Evolutionary conservation across 805 yeast species (phyloP), one percentile per base, ranked within the genome.

Genomic region (Sugiyamaella qingdaonensis): DNA sequence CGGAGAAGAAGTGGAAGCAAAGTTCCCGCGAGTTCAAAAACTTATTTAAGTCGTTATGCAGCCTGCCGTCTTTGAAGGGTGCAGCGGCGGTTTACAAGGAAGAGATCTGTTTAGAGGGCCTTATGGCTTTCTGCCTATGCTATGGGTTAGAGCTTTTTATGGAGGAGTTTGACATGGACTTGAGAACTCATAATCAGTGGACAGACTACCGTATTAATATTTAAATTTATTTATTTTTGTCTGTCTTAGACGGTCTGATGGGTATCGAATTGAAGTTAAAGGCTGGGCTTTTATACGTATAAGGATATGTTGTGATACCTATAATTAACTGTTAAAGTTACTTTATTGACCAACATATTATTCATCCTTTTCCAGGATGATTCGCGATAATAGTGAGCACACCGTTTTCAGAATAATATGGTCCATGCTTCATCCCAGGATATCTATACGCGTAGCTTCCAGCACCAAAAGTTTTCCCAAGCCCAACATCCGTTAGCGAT

Each of bases 391-490:
- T 16, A 39, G 43, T n/a, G 11, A 39, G 21, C 4, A 39, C 43
- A 14, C 43, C 43, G 19, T 39, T 39, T 9, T 39, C 43, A 2
- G 43, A 39, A 11, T 10, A 19, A 16, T 39, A 39, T n/a, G 43
- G 43, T 8, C 43, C 43, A 16, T 39, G 43, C 21, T 39, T 39
- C 43, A 39, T 39, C 7, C 43, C 43, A 14, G 43, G 43, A 13
- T n/a, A 16, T 19, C 43, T 39, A 21, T 39, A 39, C 13, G 43
- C 43, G 13, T 39, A 39, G 43, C 24, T 16, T 39, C 43, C 43
- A 39, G 43, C 24, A 3, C 21, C 43, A 16, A 39, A 39, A 3
- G 43, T 39, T 39, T 39, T 39, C 14, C 24, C 24, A 14, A 39
- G 24, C 3, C 43, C 43, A 16, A 39, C 24, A 39, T 39, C 43